Percentiles rank a stretch among this genome's conserved stretches.
Evolutionary conservation across 306 rosid species (phyloP).

Genomic region (Rosa lucieae): DNA sequence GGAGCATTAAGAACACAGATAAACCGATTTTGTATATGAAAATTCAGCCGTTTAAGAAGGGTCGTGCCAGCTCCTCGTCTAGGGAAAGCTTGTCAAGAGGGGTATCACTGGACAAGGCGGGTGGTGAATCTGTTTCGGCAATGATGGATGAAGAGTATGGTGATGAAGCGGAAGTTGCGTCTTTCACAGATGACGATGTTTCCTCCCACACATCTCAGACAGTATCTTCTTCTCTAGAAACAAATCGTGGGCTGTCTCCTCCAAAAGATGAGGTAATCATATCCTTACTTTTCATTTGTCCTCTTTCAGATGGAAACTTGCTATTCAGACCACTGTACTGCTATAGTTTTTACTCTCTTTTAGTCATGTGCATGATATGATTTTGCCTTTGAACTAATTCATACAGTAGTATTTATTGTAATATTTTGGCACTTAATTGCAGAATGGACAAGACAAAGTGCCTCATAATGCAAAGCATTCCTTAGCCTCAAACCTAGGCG

Average conservation of each 20-base stretch:
- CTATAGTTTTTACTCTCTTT: background rate
- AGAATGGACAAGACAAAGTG: slow-evolving; percentile 47
- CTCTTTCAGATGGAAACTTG: slow-evolving; percentile 13
- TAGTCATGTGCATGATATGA: background rate
- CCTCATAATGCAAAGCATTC: slow-evolving; percentile 39
- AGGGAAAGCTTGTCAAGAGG: slow-evolving; percentile 53
- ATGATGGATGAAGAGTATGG: slow-evolving; percentile 67
- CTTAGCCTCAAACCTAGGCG: slow-evolving; percentile 38
- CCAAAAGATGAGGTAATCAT: slow-evolving; percentile 57
- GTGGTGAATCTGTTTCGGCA: slow-evolving; percentile 64
- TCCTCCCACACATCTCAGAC: slow-evolving; percentile 83
- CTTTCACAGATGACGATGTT: slow-evolving; percentile 88
- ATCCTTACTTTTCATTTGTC: slow-evolving; percentile 6
- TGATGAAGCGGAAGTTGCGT: slow-evolving; percentile 73
- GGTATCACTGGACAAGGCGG: slow-evolving; percentile 41
- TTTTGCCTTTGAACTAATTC: background rate
- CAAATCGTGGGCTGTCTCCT: slow-evolving; percentile 39
- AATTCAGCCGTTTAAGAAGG: slow-evolving; percentile 68
- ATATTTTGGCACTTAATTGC: slow-evolving; percentile 30
- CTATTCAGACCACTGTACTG: slow-evolving; percentile 4
- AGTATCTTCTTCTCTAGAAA: slow-evolving; percentile 37
- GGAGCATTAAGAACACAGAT: slow-evolving; percentile 76
- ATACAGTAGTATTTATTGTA: background rate
- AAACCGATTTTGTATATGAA: slow-evolving; percentile 65
- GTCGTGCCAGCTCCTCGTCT: slow-evolving; percentile 37